These are phyloP conservation scores for Populus alba DNA, from an alignment of 345 rosid genomes.

Conservation along the genomic window DNA sequence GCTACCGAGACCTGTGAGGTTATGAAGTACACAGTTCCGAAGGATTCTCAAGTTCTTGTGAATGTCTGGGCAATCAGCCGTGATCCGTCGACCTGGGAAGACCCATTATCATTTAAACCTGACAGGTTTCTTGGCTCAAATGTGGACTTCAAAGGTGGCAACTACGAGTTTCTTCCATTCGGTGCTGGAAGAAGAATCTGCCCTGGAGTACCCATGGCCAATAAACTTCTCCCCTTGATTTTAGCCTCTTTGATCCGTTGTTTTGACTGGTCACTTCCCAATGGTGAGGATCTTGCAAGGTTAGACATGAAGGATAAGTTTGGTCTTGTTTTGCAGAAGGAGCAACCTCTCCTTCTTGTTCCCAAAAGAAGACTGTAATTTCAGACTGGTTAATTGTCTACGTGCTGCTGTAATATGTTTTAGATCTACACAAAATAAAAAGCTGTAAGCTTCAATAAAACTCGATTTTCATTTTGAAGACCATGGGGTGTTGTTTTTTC, in stretches of 20 bases:
- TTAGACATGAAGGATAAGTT: slow-evolving; percentile 6
- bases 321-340: slow-evolving; percentile 8
- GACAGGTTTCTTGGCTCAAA: slow-evolving; percentile 9
- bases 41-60: slow-evolving; percentile 14
- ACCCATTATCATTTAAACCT: slow-evolving; percentile 17
- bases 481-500: too few species aligned
- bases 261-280: slow-evolving; percentile 22
- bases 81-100: slow-evolving; percentile 10
- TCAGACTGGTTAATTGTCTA: neutral
- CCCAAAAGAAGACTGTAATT: neutral
- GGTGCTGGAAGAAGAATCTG: slow-evolving; percentile 21
- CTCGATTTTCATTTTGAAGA: too few species aligned
- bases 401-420: too few species aligned
- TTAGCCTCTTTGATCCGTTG: slow-evolving; percentile 6
- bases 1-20: slow-evolving; percentile 15
- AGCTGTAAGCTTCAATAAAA: too few species aligned
- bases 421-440: too few species aligned
- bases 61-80: slow-evolving; percentile 22
- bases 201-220: slow-evolving; percentile 17
- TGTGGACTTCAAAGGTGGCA: slow-evolving; percentile 3
- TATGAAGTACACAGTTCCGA: slow-evolving; percentile 15
- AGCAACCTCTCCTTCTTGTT: neutral
- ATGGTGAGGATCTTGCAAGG: neutral
- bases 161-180: slow-evolving; percentile 14
- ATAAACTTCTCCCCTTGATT: neutral